These are phyloP conservation scores for Bimuria novae-zelandiae DNA, from an alignment of 2,329 filamentous ascomycete genomes.

Conservation along the genomic window DNA sequence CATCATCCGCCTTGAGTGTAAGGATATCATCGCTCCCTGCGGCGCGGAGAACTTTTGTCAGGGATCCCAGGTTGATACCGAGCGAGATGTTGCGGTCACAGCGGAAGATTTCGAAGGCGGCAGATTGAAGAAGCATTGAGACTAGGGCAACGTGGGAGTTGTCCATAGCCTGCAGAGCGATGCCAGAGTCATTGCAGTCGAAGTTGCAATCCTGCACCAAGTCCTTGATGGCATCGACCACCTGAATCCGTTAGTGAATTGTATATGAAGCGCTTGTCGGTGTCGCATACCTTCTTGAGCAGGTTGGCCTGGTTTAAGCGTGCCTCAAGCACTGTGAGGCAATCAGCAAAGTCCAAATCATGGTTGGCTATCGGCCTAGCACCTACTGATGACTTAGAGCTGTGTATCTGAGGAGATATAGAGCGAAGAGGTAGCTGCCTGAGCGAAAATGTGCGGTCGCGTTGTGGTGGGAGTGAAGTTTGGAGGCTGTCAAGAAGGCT, in stretches of 20 bases:
- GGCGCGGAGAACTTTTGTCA: constrained; percentile 95
- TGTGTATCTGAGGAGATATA: not conserved
- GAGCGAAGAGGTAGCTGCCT: constrained; percentile 10
- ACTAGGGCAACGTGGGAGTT: constrained; percentile 99
- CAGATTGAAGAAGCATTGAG: constrained; percentile 97
- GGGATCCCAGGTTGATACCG: constrained; percentile 92
- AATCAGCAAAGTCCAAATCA: constrained; percentile 23
- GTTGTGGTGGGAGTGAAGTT: not conserved
- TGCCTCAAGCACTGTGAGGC: constrained; percentile 82
- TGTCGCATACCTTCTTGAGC: constrained; percentile 79
- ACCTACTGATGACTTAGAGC: constrained; percentile 26
- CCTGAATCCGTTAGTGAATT: constrained; percentile 56
- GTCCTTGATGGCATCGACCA: constrained; percentile 99
- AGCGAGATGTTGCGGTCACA: constrained; percentile 99
- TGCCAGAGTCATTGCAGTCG: constrained; percentile 99
- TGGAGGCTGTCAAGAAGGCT: constrained; percentile 16
- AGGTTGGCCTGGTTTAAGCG: constrained; percentile 90
- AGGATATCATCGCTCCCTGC: constrained; percentile 93
- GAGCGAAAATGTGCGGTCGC: not conserved
- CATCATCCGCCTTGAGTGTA: constrained; percentile 96
- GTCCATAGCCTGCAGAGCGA: constrained; percentile 99
- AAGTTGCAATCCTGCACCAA: constrained; percentile 99
- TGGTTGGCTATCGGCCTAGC: not conserved
- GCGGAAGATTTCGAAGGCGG: constrained; percentile 91
- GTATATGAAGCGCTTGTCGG: not conserved